These are phyloP conservation scores for Trichaptum fuscoviolaceum DNA, from an alignment of 768 basidiomycete genomes.

Conservation along the genomic window DNA sequence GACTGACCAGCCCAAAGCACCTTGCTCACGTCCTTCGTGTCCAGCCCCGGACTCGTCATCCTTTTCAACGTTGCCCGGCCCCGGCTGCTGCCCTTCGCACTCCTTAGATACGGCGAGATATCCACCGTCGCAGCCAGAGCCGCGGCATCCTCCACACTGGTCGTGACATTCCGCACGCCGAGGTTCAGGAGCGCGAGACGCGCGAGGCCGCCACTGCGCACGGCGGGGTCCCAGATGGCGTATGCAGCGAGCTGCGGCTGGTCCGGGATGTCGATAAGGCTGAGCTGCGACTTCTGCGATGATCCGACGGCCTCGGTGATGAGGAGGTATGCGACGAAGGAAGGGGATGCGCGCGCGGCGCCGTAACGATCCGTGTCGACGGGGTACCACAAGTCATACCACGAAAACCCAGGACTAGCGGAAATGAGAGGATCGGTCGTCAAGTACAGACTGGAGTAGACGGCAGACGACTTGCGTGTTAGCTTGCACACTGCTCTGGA, in stretches of 20 bases:
- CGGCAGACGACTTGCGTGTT: slow-evolving; percentile 18
- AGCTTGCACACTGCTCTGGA: slow-evolving; percentile 26
- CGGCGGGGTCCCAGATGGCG: slow-evolving; percentile 24
- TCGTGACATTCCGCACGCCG: slow-evolving; percentile 19
- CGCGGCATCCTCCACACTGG: slow-evolving; percentile 10
- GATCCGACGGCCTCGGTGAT: slow-evolving; percentile 27
- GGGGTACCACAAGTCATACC: slow-evolving; percentile 31
- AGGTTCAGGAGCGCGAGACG: slow-evolving; percentile 26
- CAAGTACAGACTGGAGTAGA: neutral
- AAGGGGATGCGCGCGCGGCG: slow-evolving; percentile 22
- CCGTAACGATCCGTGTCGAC: slow-evolving; percentile 21
- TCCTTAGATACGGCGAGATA: slow-evolving; percentile 13
- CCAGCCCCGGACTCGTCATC: slow-evolving; percentile 25
- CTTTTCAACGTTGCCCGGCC: slow-evolving; percentile 19
- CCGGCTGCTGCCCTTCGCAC: slow-evolving; percentile 2
- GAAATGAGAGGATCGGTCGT: neutral
- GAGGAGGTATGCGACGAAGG: slow-evolving; percentile 28
- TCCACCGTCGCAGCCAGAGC: slow-evolving; percentile 14
- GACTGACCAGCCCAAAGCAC: slow-evolving; percentile 28
- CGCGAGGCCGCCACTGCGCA: slow-evolving; percentile 9
- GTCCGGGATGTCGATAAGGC: slow-evolving; percentile 17
- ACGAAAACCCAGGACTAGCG: slow-evolving; percentile 21
- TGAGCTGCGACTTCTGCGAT: slow-evolving; percentile 18
- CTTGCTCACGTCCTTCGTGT: slow-evolving; percentile 21
- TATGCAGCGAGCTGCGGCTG: slow-evolving; percentile 24